Percentiles rank a stretch among this genome's conserved stretches.
phyloP scores from a whole-genome alignment of 2,329 filamentous ascomycete genomes.

The Aspergillus aculeatinus region DNA sequence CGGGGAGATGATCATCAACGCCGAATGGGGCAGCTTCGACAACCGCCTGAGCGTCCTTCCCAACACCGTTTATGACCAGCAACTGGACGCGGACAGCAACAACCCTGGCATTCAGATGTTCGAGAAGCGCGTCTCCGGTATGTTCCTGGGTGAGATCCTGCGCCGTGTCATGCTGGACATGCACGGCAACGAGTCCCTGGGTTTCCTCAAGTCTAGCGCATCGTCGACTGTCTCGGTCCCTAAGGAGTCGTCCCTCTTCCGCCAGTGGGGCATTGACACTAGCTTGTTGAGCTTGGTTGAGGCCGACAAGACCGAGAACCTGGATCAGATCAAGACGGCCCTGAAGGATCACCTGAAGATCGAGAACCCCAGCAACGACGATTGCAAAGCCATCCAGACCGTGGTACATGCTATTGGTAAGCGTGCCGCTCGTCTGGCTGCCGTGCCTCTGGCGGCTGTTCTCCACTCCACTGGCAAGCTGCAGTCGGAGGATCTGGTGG shows the following conservation, averaged over 20 bases:
- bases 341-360: slow-evolving; percentile 76
- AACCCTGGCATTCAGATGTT: slow-evolving; percentile 98
- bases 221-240: slow-evolving; percentile 57
- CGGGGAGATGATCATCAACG: slow-evolving; percentile 96
- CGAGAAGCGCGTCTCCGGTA: slow-evolving; percentile 95
- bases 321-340: slow-evolving; percentile 72
- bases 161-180: slow-evolving; percentile 73
- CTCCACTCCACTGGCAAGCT: slow-evolving; percentile 78
- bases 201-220: slow-evolving; percentile 75
- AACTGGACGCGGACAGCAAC: slow-evolving; percentile 74
- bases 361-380: slow-evolving; percentile 73
- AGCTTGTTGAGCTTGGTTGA: slow-evolving; percentile 85
- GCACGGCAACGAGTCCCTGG: slow-evolving; percentile 63
- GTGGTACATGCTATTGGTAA: slow-evolving; percentile 81
- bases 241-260: slow-evolving; percentile 66
- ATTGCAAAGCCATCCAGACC: slow-evolving; percentile 82
- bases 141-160: slow-evolving; percentile 95
- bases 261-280: slow-evolving; percentile 87
- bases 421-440: slow-evolving; percentile 82
- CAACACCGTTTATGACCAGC: slow-evolving; percentile 76
- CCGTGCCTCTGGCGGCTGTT: slow-evolving; percentile 82
- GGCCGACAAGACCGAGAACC: slow-evolving; percentile 70
- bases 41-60: slow-evolving; percentile 87
- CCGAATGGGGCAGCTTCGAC: slow-evolving; percentile 98
- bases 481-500: slow-evolving; percentile 66